Evolutionary conservation across 2,329 filamentous ascomycete species (phyloP), one percentile per base, ranked within the genome.

Genomic region (Aspergillus sp.): DNA sequence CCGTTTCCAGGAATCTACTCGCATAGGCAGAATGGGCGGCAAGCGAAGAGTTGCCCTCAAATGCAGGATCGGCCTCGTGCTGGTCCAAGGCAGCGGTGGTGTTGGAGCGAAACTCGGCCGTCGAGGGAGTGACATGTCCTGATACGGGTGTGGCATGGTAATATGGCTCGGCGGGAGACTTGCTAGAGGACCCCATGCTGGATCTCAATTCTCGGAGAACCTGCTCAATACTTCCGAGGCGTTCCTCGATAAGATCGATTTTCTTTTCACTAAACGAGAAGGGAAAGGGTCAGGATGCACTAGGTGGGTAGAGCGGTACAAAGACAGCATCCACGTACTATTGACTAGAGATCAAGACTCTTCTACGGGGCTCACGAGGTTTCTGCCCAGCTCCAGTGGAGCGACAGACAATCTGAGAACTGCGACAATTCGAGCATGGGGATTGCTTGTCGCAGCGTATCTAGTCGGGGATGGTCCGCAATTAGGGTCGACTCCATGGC

Each of bases 241-340:
- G 77, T 31, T 80, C 77, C 64, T 83, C 81, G 54, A 84, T 83
- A 12, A 78, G 67, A 60, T 84, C 81, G 52, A 84, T 82, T 67
- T 84, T 83, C 65, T 75, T 79, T 66, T 84, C 82, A 69, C 80
- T 83, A 9, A 6, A 42, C 16, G 16, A 14, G 16, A 14, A n/a
- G 36, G 6, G 6, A n/a, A 50, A 16, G 20, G 24, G 49, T 53
- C 18, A 9, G 24, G 22, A 52, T 4, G 32, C 31, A n/a, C 36
- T 42, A 42, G 6, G 16, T 16, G 16, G 36, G n/a, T 9, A 42
- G 16, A n/a, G n/a, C 14, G 3, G 14, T n/a, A 46, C 29, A 22
- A 4, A 12, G 14, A 32, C 14, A 24, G 7, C n/a, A 56, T 29
- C 2, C 10, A 61, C 75, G 52, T 70, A 78, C 76, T 78, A 79